Base-by-base conservation (phyloP, 345 rosid genomes). In the Salix purpurea region DNA sequence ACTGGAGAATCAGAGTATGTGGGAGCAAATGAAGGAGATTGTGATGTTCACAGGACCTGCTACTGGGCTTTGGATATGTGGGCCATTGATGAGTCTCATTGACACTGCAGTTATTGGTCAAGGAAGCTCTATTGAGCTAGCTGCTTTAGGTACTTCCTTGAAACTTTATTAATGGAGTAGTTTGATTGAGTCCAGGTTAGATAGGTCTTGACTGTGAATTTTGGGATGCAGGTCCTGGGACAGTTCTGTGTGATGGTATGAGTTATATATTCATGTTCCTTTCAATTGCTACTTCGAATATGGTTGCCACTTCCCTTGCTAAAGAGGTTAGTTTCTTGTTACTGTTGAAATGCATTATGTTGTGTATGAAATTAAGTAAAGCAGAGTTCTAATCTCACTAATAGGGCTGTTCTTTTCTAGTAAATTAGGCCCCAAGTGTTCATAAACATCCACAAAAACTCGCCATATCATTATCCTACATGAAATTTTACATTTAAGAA, bases 81-180 rank as follows among this genome's bases (percentile, higher is more conserved):
- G 90, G 44, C 97, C 98, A 21, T 85, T 94, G 85, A 94, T 94
- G 98, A 91, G 98, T 85, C 95, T 94, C 58, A 94, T 92, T 74
- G 95, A 92, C 70, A 92, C 98, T 26, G 97, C 90, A 3, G 97
- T 94, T 50, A 86, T 94, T 69, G 97, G 98, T 79, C 98, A 92
- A 80, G 95, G 97, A 80, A 94, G 99, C 86, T 94, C 96, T 8
- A 71, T 88, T 46, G 97, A 94, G 86, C 97, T 94, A 58, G 97
- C 97, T 56, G 99, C 99, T 78, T 85, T 95, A 79, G 99, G 97
- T 95, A 75, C 7, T 65, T 61, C 60, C 21, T 67, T 52, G 26
- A 5, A 16, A 52, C 14, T 23, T 36, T 32, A n/a, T 19, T 36
- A 21, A 37, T 15, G 44, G 34, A 46, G 46, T 3, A 16, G 37